Evolutionary conservation across 495 filamentous ascomycete species (phyloP), one percentile per base, ranked within the genome.

Genomic region (Hypoxylon lienhwacheense): DNA sequence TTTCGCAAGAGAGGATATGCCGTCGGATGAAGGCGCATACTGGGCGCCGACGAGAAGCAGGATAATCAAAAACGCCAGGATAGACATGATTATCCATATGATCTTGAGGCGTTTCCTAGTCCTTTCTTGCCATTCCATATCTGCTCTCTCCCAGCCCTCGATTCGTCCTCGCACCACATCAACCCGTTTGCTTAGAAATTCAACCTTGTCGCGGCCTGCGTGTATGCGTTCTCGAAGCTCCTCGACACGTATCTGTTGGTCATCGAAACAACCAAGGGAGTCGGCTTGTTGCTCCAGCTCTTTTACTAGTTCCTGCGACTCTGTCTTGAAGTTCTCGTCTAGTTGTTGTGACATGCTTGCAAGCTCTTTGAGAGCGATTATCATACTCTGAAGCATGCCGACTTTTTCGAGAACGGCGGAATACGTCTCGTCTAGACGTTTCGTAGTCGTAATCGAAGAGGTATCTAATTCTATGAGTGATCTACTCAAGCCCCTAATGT

Each of bases 371-470:
- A 97, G 79, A 3, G 77, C 81, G 1, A 72, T 54, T 16, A 95
- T 81, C 1, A 85, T 89, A 41, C 77, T 74, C 42, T 85, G 83
- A 24, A 97, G 73, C 0, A 81, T 69, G 33, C 81, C 78, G 22
- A 92, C 75, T 51, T 87, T 92, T 64, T 92, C 86, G 11, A 93
- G 76, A 4, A 97, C 77, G 3, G 86, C 84, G 61, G 91, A 91
- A 72, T 95, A 95, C 0, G 86, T 90, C 59, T 87, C 86, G 63
- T 95, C 89, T n/a, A 97, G 79, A 34, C 81, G 81, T 53, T 81
- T 80, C 14, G 85, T 93, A 2, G 83, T 82, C 26, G 79, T 78
- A 32, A 68, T 74, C 6, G 77, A 75, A 49, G 75, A 73, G 7
- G 59, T 63, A 17, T 70, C 70, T 11, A 83, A 65, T 19, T 73